A percentile compares a stretch with the other conserved stretches of the same genome.
phyloP scores from a whole-genome alignment of 345 rosid genomes.

The Linum usitatissimum region DNA sequence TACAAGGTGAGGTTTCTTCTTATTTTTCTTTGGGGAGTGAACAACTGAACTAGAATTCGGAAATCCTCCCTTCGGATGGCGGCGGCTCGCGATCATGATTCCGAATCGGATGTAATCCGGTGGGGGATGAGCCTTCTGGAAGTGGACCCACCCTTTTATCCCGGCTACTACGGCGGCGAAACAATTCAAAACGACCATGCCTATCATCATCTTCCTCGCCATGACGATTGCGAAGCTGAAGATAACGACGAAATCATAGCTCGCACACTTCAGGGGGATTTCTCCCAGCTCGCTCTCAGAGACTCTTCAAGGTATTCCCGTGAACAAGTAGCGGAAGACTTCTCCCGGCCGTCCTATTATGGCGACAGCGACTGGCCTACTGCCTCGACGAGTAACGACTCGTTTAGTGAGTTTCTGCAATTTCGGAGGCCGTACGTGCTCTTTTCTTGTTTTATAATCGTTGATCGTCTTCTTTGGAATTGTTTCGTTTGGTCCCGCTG shows the following conservation, averaged over 20 bases:
- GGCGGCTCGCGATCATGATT: conserved; percentile 34
- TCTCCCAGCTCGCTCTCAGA: conserved; percentile 54
- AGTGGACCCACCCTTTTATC: conserved; percentile 31
- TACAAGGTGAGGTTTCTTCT: too few relatives aligned
- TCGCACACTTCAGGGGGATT: conserved; percentile 72
- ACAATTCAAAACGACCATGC: conserved; percentile 26
- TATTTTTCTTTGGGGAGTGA: too few relatives aligned
- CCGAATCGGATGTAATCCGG: conserved; percentile 28
- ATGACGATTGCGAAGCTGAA: conserved; percentile 22
- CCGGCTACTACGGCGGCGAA: conserved; percentile 40
- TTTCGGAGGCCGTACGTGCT: background rate
- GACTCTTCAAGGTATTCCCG: conserved; percentile 23
- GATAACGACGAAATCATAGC: conserved; percentile 88
- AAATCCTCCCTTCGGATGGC: conserved; percentile 12
- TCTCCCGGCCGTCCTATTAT: conserved; percentile 24
- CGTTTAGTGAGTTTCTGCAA: conserved; percentile 36
- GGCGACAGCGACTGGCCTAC: conserved; percentile 34
- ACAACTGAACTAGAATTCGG: background rate
- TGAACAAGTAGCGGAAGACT: background rate
- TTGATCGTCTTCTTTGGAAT: background rate
- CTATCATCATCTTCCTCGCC: conserved; percentile 4
- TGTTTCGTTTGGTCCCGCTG: conserved; percentile 1
- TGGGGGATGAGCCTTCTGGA: conserved; percentile 62
- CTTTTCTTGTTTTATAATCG: background rate
- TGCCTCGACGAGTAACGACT: conserved; percentile 27